Conservation (phyloP, 345 rosid species). For the Eucalyptus polybractea region DNA sequence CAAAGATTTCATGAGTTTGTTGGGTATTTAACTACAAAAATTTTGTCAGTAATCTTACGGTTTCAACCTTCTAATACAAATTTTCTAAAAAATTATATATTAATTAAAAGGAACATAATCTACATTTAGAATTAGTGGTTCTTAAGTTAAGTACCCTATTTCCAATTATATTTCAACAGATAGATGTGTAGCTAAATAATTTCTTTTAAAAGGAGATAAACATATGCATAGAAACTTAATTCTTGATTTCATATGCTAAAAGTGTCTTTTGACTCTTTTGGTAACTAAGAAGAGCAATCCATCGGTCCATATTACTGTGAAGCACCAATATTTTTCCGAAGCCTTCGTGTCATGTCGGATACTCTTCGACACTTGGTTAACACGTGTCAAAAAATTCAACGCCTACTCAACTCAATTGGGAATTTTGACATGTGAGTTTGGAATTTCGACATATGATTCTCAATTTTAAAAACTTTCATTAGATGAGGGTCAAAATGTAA, state of each 20-base stretch:
- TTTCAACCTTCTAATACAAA: background rate
- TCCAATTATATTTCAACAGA: background rate
- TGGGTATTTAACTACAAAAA: background rate
- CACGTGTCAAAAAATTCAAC: no score
- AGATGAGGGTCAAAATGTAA: no score
- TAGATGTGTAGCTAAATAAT: background rate
- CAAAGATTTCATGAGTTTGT: no score
- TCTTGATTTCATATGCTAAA: background rate
- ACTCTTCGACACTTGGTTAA: no score
- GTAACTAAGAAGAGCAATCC: background rate
- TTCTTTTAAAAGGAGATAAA: background rate
- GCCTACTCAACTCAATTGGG: no score
- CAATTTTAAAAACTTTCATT: no score
- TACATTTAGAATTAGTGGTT: no score
- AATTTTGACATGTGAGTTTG: no score
- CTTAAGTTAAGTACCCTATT: background rate
- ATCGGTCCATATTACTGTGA: no score
- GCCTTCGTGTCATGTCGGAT: no score
- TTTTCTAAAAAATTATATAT: no score
- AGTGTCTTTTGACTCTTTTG: background rate
- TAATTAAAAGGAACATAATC: background rate
- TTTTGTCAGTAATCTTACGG: background rate
- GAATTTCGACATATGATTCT: no score
- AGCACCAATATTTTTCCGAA: accelerated
- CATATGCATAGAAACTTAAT: background rate